These are phyloP conservation scores for Calocybe gangraenosa DNA, from an alignment of 768 basidiomycete species.

Conservation along the genomic window DNA sequence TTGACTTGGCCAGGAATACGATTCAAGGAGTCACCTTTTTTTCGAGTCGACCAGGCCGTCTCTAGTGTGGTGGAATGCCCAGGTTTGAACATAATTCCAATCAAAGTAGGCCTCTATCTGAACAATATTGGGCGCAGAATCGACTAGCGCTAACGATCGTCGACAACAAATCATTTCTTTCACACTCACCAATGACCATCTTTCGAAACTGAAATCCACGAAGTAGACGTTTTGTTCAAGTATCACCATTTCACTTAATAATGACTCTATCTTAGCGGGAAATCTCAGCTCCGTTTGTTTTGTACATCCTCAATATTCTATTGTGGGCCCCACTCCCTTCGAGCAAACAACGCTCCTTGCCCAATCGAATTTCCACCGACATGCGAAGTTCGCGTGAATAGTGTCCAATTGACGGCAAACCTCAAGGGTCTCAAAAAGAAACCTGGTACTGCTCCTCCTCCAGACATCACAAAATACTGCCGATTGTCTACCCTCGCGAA, in stretches of 20 bases:
- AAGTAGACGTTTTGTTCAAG: slow-evolving; percentile 37
- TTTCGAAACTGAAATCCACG: slow-evolving; percentile 51
- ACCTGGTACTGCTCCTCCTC: slow-evolving; percentile 90
- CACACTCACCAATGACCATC: slow-evolving; percentile 61
- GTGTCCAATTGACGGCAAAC: slow-evolving; percentile 61
- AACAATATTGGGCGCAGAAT: slow-evolving; percentile 44
- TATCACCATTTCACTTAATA: slow-evolving; percentile 8
- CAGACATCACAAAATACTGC: slow-evolving; percentile 51
- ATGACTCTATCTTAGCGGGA: slow-evolving; percentile 42
- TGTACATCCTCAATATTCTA: slow-evolving; percentile 84
- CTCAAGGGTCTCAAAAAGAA: slow-evolving; percentile 94
- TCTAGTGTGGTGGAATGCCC: slow-evolving; percentile 72
- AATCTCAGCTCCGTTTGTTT: slow-evolving; percentile 80
- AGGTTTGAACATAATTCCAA: slow-evolving; percentile 47
- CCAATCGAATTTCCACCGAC: slow-evolving; percentile 89
- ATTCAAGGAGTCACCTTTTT: slow-evolving; percentile 82
- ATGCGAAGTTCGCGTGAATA: slow-evolving; percentile 88
- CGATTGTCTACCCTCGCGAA: slow-evolving; percentile 44
- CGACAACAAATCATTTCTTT: slow-evolving; percentile 60
- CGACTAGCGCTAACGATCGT: slow-evolving; percentile 73
- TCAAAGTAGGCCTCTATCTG: background rate
- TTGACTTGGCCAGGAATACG: slow-evolving; percentile 46
- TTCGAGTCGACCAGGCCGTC: slow-evolving; percentile 59
- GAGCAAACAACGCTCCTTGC: slow-evolving; percentile 50
- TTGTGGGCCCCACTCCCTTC: slow-evolving; percentile 47